Conservation (phyloP, 225 moss, liverwort and hornwort genomes). For the Neckera pumila region DNA sequence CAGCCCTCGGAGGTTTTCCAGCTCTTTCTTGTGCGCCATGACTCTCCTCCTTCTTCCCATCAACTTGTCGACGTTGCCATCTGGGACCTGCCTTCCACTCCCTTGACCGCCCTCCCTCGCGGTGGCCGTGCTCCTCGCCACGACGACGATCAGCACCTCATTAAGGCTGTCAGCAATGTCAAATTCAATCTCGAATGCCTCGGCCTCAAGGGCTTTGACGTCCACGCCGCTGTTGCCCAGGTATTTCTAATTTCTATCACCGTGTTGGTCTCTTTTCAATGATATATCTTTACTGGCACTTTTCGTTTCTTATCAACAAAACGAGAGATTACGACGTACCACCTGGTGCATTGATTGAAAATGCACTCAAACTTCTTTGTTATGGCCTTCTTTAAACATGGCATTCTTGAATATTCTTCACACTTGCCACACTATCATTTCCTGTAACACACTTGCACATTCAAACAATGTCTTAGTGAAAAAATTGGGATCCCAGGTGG, state of each 20-base stretch:
- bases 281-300: not conserved
- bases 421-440: not conserved
- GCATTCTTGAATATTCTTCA: not conserved
- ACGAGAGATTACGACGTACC: not conserved
- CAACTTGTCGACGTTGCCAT: constrained; percentile 38
- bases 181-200: constrained; percentile 67
- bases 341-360: not conserved
- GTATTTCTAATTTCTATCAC: constrained; percentile 5
- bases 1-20: constrained; percentile 61
- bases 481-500: not conserved
- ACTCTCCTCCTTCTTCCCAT: constrained; percentile 18
- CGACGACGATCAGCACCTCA: constrained; percentile 35
- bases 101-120: constrained; percentile 25
- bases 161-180: constrained; percentile 52
- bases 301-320: not conserved
- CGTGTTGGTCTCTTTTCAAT: not conserved
- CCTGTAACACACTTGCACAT: not conserved
- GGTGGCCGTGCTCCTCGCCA: constrained; percentile 7
- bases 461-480: not conserved
- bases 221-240: constrained; percentile 51
- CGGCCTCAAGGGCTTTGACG: constrained; percentile 63
- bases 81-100: constrained; percentile 71
- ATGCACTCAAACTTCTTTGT: not conserved
- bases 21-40: constrained; percentile 60
- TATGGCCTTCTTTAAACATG: not conserved